Conservation (phyloP, 1,139 yeast genomes). For the Debaryomyces sp. region DNA sequence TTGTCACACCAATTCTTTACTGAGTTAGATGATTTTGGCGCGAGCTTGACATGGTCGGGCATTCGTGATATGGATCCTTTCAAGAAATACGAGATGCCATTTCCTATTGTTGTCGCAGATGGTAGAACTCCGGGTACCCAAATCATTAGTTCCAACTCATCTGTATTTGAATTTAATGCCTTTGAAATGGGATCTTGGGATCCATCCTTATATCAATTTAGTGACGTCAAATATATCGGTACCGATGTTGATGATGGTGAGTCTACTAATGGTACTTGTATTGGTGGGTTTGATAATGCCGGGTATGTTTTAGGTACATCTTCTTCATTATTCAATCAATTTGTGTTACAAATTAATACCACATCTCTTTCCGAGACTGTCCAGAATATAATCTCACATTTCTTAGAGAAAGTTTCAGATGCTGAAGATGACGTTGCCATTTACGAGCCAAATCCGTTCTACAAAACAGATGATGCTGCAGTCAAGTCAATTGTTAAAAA, state of each 20-base stretch:
- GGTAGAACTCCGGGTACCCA: slow-evolving; percentile 73
- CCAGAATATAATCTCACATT: slow-evolving; percentile 44
- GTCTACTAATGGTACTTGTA: slow-evolving; percentile 49
- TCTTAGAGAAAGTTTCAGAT: slow-evolving; percentile 49
- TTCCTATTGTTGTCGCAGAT: slow-evolving; percentile 78
- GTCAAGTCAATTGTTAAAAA: slow-evolving; percentile 30
- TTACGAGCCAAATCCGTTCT: slow-evolving; percentile 57
- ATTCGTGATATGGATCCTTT: slow-evolving; percentile 57
- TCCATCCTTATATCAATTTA: slow-evolving; percentile 67
- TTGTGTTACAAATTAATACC: slow-evolving; percentile 63
- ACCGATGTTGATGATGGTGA: slow-evolving; percentile 62
- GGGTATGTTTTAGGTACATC: slow-evolving; percentile 85
- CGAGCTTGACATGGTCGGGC: slow-evolving; percentile 67
- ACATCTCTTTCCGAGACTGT: slow-evolving; percentile 54
- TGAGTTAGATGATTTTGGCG: slow-evolving; percentile 56
- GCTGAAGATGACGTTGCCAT: slow-evolving; percentile 47
- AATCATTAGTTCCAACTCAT: slow-evolving; percentile 64
- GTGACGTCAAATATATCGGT: slow-evolving; percentile 73
- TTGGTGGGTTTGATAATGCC: slow-evolving; percentile 79
- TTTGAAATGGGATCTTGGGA: slow-evolving; percentile 92
- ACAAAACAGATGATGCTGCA: slow-evolving; percentile 44
- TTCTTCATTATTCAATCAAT: slow-evolving; percentile 78
- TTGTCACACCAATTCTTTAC: slow-evolving; percentile 77
- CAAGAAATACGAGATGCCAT: slow-evolving; percentile 68
- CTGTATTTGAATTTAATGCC: slow-evolving; percentile 79